Evolutionary conservation across 306 rosid species (phyloP).

Genomic region (Betula pendula): DNA sequence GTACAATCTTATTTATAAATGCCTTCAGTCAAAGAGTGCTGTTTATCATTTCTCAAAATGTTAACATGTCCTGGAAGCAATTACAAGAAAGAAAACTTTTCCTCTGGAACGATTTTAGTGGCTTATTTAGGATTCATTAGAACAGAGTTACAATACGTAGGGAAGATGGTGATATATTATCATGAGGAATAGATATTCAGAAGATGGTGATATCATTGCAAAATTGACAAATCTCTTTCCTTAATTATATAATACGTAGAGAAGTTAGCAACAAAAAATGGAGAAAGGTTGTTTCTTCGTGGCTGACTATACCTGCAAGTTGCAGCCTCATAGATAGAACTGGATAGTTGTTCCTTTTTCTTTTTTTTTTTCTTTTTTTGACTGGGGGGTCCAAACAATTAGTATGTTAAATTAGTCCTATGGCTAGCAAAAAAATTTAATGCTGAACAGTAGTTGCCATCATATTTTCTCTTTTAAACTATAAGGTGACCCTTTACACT

Average conservation of each 20-base stretch:
- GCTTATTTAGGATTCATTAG: neutral
- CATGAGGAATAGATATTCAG: neutral
- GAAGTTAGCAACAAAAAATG: neutral
- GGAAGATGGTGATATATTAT: neutral
- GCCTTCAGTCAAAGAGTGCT: neutral
- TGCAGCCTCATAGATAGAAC: neutral
- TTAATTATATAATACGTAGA: neutral
- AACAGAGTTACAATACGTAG: neutral
- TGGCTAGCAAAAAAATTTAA: neutral
- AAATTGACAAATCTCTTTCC: neutral
- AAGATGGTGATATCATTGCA: constrained; percentile 1
- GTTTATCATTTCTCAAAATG: neutral
- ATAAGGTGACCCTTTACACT: neutral
- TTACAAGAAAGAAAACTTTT: neutral
- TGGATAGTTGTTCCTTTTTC: neutral
- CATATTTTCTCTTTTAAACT: neutral
- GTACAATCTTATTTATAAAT: neutral
- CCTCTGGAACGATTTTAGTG: neutral
- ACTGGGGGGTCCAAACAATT: neutral
- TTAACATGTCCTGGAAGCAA: constrained; percentile 22
- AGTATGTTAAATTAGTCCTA: neutral
- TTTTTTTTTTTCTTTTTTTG: neutral
- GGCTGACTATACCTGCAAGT: neutral
- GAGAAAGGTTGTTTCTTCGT: neutral
- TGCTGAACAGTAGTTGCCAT: neutral